phyloP scores from a whole-genome alignment of 306 rosid genomes.

The Lotus japonicus region DNA sequence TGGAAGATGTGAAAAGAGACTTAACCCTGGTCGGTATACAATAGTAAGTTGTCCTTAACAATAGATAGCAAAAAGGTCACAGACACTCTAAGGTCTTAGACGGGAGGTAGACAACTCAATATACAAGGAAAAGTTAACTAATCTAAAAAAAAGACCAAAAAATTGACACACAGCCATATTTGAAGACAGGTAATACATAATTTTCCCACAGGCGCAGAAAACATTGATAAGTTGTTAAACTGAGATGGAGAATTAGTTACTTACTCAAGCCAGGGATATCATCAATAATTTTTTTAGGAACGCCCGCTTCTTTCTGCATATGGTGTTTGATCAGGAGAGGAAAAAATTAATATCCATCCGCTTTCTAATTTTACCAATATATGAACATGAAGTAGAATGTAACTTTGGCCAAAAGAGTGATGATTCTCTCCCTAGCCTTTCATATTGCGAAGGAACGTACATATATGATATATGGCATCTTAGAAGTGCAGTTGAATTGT shows the following conservation, averaged over 20 bases:
- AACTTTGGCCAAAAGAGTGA: conserved; percentile 4
- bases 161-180: background rate
- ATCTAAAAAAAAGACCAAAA: background rate
- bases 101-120: background rate
- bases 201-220: background rate
- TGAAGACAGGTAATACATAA: conserved; percentile 16
- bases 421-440: background rate
- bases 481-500: background rate
- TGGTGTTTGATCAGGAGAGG: background rate
- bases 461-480: background rate
- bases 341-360: background rate
- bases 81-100: background rate
- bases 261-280: conserved; percentile 94
- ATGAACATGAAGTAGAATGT: conserved; percentile 4
- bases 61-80: background rate
- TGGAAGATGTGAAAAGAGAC: background rate
- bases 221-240: background rate
- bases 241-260: conserved; percentile 25
- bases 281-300: conserved; percentile 60
- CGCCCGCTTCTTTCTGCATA: conserved; percentile 86
- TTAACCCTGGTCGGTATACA: background rate
- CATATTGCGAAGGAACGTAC: conserved; percentile 6
- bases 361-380: background rate
- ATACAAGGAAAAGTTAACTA: background rate
- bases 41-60: background rate